These are phyloP conservation scores for Rhizophagus clarus DNA, from an alignment of 192 early-diverging fungal species.

Conservation along the genomic window DNA sequence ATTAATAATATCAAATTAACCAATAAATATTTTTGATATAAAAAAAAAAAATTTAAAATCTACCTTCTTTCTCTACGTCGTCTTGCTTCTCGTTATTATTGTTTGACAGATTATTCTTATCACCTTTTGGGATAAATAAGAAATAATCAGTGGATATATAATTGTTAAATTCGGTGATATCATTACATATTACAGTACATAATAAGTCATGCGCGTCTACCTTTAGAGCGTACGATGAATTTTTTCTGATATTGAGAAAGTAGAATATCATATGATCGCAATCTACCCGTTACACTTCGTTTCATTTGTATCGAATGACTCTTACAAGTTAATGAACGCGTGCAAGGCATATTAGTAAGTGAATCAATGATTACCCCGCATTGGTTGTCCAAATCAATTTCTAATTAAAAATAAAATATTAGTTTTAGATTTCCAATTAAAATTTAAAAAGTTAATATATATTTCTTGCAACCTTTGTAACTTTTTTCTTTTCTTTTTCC, in stretches of 20 bases:
- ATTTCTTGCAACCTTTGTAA: conserved; percentile 46
- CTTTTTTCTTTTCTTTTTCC: conserved; percentile 57
- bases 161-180: too few species aligned
- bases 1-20: too few species aligned
- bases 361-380: conserved; percentile 79
- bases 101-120: too few species aligned
- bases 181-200: too few species aligned
- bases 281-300: conserved; percentile 82
- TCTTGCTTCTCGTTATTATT: too few species aligned
- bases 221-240: conserved; percentile 58
- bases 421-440: background rate
- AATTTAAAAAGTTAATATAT: background rate
- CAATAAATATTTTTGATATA: too few species aligned
- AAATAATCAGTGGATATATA: too few species aligned
- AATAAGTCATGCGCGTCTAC: conserved; percentile 43
- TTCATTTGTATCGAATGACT: conserved; percentile 90
- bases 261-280: conserved; percentile 79
- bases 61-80: too few species aligned
- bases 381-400: conserved; percentile 85
- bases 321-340: conserved; percentile 93
- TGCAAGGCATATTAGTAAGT: conserved; percentile 66
- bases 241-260: conserved; percentile 78
- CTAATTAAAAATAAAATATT: conserved; percentile 27
- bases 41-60: too few species aligned
- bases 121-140: too few species aligned